Evolutionary conservation across 2,329 filamentous ascomycete genomes (phyloP), one percentile per base, ranked within the genome.

Genomic region (Talaromyces sp.): DNA sequence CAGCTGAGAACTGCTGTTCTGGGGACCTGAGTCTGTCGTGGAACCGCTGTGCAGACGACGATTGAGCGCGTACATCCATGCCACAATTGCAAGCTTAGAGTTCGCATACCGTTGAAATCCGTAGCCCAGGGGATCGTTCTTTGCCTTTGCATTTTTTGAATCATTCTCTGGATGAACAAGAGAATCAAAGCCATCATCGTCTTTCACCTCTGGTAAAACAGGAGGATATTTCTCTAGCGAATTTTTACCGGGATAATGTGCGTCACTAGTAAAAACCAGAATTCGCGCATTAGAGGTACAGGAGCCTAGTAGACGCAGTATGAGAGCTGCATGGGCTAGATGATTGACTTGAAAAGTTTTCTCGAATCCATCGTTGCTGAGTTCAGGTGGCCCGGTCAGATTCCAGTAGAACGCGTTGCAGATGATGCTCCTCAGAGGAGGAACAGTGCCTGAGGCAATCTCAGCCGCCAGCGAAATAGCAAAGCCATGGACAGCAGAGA

Each of bases 61-160:
- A 59, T 80, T 81, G 19, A 83, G 66, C 33, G 77, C 76, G 64
- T 81, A 77, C 66, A 74, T 77, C 67, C 77, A 78, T 70, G 78
- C 79, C 4, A 80, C 69, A 13, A 77, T 70, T 3, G 75, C 79
- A 14, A 80, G 68, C 68, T 83, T 84, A 0, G 78, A 76, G 27
- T 75, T 76, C 2, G 73, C 80, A 68, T 83, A 84, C 62, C 79
- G 71, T 62, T 80, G 75, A 37, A 81, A 82, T 3, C 81, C 81
- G 5, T 73, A 70, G 3, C 77, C 80, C 24, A 75, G 67, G 24
- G 75, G 72, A 19, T 82, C 75, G 9, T 63, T 41, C 16, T 62
- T 62, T 49, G 24, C 24, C 24, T 27, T 27, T 27, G 24, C 5
- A 6, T 27, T 6, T 27, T 27, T 19, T n/a, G n/a, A 19, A 27